phyloP scores from a whole-genome alignment of 495 filamentous ascomycete genomes.

The Aspergillus ellipticus region DNA sequence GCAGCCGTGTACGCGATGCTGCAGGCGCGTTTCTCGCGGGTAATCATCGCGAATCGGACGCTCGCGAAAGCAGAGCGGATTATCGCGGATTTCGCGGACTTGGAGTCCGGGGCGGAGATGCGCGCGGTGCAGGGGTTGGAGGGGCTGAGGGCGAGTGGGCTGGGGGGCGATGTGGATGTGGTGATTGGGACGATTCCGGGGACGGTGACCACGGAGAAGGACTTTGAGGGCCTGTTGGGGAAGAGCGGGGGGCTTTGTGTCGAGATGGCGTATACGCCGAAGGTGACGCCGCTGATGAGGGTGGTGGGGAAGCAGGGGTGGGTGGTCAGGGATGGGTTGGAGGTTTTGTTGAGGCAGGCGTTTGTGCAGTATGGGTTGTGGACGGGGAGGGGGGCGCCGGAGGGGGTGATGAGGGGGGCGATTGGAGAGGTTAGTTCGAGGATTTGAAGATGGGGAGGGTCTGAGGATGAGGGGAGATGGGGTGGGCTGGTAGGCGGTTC shows the following conservation, averaged over 20 bases:
- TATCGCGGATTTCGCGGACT: slow-evolving; percentile 51
- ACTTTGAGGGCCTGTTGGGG: slow-evolving; percentile 18
- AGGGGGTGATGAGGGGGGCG: slow-evolving; percentile 48
- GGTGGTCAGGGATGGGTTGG: slow-evolving; percentile 64
- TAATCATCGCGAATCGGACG: slow-evolving; percentile 63
- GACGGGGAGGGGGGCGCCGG: slow-evolving; percentile 56
- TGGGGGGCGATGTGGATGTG: slow-evolving; percentile 17
- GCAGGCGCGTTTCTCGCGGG: slow-evolving; percentile 57
- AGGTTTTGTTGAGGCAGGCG: slow-evolving; percentile 67
- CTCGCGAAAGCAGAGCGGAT: slow-evolving; percentile 49
- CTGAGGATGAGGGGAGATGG: neutral
- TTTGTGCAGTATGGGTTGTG: slow-evolving; percentile 71
- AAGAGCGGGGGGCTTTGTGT: slow-evolving; percentile 20
- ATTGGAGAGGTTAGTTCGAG: slow-evolving; percentile 54
- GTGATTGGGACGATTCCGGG: slow-evolving; percentile 27
- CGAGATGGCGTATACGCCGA: slow-evolving; percentile 60
- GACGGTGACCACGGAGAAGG: slow-evolving; percentile 15
- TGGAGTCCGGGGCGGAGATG: neutral
- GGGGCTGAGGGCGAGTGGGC: neutral
- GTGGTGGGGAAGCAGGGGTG: slow-evolving; percentile 50
- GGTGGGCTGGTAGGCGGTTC: too few species aligned
- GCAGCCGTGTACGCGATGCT: slow-evolving; percentile 39
- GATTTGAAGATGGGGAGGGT: neutral
- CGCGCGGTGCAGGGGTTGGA: slow-evolving; percentile 4
- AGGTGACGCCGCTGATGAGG: slow-evolving; percentile 57